Evolutionary conservation across 2,329 filamentous ascomycete species (phyloP), one percentile per base, ranked within the genome.

Genomic region (Xylariaceae sp.): DNA sequence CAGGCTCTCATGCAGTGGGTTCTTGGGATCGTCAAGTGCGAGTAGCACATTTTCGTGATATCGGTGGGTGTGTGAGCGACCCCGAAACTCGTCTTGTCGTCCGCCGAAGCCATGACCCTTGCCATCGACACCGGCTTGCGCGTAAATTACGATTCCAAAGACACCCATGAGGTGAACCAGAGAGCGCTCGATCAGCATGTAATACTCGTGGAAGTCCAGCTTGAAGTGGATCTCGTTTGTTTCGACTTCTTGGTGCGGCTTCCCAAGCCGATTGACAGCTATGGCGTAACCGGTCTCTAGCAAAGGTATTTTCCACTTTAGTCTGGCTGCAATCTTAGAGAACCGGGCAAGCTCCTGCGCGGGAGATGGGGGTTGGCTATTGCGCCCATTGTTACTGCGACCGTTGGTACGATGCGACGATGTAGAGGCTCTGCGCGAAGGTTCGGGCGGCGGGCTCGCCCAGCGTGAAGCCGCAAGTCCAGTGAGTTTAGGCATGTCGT

Each of bases 121-220:
- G 30, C 53, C 44, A 48, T 55, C 53, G 23, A 57, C 53, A 45
- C 61, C 56, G 34, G 37, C 6, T 18, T 66, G 57, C 3, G 63
- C 65, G 41, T 63, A 58, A 0, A 90, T 76, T 0, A 71, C 69
- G 4, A 89, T 77, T 6, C 82, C 84, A 60, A 86, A 88, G 0
- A 89, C 80, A 0, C 79, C 79, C n/a, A 89, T 79, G 0, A 89
- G 75, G 51, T 87, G 82, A 1, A 89, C 85, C 6, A 90, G 77
- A 0, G 86, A 87, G 35, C 88, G 83, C 73, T 91, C 88, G 5
- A 90, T 80, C 41, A 89, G 79, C 55, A 84, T 83, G 74, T 90
- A 90, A 71, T 87, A 90, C 68, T 91, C 88, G 73, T 88, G 86
- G 63, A 90, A 91, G 68, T 90, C 88, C 6, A 90, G 79, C 71